Evolutionary conservation across 495 filamentous ascomycete genomes (phyloP), one percentile per base, ranked within the genome.

Genomic region (Annulohypoxylon bovei): DNA sequence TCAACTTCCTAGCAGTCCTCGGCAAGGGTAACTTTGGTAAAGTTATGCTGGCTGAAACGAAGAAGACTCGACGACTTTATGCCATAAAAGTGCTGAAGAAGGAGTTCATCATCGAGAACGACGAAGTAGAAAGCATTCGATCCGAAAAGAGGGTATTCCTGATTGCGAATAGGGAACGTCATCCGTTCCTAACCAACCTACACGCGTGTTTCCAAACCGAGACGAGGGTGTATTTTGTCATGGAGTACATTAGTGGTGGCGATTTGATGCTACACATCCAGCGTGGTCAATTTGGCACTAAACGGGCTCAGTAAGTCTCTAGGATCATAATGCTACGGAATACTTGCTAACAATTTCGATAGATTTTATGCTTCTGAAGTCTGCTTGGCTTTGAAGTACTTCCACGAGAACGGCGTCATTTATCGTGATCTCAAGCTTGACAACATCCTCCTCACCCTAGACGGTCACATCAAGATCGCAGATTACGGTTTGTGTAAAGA

Each of bases 21-120:
- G 95, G 95, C 69, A 99, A 99, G 79, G 95, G 95, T 81, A 99
- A 99, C 78, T 99, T 99, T 76, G 95, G 95, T 79, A 99, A 99
- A 83, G 95, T 99, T 82, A 99, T 99, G 95, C 81, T 99, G 72
- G 95, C 95, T 6, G 95, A 99, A 81, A 97, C 95, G 4, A 99
- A 99, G 83, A 87, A 88, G 44, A 86, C 90, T 22, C 93, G 94
- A 77, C 91, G 95, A 77, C 84, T 99, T 30, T 99, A 98, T 78
- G 95, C 95, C 58, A 99, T 99, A 80, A 99, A 99, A 80, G 95
- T 99, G 30, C 84, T 99, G 74, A 99, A 99, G 87, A 99, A 99
- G 84, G 95, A 99, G 72, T 99, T 99, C 79, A 99, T 99, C 77
- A 99, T 99, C 64, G 95, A 99, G 78, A 97, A 99, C 70, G 95